phyloP scores from a whole-genome alignment of 1,284 basidiomycete species.

The Schizophyllum commune region DNA sequence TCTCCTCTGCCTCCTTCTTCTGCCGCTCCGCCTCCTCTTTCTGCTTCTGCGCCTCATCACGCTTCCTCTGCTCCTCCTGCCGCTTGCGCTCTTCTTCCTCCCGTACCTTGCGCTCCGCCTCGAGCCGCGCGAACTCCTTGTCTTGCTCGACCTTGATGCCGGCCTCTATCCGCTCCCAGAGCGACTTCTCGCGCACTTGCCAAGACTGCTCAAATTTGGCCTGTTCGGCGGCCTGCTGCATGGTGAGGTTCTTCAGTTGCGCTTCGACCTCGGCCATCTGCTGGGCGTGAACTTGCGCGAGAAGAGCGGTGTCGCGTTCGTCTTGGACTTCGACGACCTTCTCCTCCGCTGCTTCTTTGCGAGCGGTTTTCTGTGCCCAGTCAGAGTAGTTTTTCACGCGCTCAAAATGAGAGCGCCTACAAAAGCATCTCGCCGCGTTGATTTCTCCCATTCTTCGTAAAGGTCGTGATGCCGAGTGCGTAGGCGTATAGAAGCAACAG shows the following conservation, averaged over 20 bases:
- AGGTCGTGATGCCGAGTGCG: conserved; percentile 61
- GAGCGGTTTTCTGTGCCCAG: background rate
- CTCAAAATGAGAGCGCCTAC: conserved; percentile 39
- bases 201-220: conserved; percentile 35
- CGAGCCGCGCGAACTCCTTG: conserved; percentile 41
- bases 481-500: conserved; percentile 60
- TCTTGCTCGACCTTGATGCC: conserved; percentile 62
- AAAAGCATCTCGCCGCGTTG: conserved; percentile 60
- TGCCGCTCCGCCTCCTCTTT: conserved; percentile 29
- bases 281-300: conserved; percentile 32
- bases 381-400: too few relatives aligned
- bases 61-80: conserved; percentile 31
- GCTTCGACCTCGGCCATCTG: conserved; percentile 44
- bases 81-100: conserved; percentile 37
- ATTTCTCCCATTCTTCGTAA: conserved; percentile 72
- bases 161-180: conserved; percentile 55
- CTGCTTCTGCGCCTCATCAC: conserved; percentile 28
- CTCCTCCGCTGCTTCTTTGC: background rate
- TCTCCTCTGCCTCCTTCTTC: conserved; percentile 29
- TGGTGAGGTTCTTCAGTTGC: conserved; percentile 32
- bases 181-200: conserved; percentile 41
- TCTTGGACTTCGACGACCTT: background rate
- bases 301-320: conserved; percentile 24
- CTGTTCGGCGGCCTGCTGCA: conserved; percentile 40
- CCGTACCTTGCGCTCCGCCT: conserved; percentile 39